A percentile compares a stretch with the other conserved stretches of the same genome.
These are phyloP conservation scores for Eudorina sp. DNA, from an alignment of 139 green algal genomes.

Conservation along the genomic window DNA sequence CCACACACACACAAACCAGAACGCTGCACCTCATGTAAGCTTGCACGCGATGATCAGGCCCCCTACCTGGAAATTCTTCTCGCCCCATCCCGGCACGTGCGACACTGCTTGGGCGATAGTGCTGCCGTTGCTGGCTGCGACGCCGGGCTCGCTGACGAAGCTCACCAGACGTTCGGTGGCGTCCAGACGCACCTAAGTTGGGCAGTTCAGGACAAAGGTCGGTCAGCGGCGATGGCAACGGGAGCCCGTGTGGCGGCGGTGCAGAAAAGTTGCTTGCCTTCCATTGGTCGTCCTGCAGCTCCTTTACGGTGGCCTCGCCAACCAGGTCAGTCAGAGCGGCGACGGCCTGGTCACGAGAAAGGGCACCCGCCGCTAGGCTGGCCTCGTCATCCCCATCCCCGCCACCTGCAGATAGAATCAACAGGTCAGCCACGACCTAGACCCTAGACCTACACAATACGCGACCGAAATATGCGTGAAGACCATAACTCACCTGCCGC, in stretches of 20 bases:
- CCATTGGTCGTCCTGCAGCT: conserved; percentile 85
- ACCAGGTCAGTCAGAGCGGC: conserved; percentile 66
- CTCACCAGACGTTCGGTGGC: conserved; percentile 77
- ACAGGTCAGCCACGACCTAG: too few relatives aligned
- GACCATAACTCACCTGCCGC: neutral
- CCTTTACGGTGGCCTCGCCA: conserved; percentile 70
- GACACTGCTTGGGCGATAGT: conserved; percentile 78
- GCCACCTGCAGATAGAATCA: conserved; percentile 33
- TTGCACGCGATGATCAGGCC: neutral
- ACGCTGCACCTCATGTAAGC: too few relatives aligned
- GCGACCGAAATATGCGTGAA: too few relatives aligned
- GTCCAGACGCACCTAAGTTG: conserved; percentile 81
- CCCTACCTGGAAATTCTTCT: conserved; percentile 98
- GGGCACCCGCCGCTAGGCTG: conserved; percentile 46
- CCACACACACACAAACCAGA: too few relatives aligned
- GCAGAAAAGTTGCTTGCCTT: conserved; percentile 69
- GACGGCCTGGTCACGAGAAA: conserved; percentile 70
- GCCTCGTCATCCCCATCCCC: conserved; percentile 62
- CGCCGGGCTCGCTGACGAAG: conserved; percentile 57
- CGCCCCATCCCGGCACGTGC: conserved; percentile 86
- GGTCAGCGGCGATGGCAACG: neutral
- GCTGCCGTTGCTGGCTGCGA: conserved; percentile 48
- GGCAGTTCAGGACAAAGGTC: too few relatives aligned
- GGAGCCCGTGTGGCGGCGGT: too few relatives aligned
- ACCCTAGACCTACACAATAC: too few relatives aligned